A percentile compares a stretch with the other conserved stretches of the same genome.
Evolutionary conservation across 2,329 filamentous ascomycete species (phyloP).

Genomic region (Elsinoe arachidis): DNA sequence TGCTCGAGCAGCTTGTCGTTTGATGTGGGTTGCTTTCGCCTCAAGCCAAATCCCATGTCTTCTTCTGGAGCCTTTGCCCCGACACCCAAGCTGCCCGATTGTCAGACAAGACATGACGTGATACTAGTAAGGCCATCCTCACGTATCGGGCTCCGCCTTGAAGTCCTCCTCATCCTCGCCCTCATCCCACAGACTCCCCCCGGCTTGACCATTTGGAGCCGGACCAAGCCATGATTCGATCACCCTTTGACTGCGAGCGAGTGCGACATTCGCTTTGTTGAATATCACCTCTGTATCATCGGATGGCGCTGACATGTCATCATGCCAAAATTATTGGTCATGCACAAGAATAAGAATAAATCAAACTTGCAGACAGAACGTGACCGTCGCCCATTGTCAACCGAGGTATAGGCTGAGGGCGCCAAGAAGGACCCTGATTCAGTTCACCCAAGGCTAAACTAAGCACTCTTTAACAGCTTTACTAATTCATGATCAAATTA

Average conservation of each 20-base stretch:
- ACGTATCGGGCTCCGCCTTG: slow-evolving; percentile 47
- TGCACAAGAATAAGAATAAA: neutral
- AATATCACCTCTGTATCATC: slow-evolving; percentile 44
- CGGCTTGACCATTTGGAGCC: slow-evolving; percentile 29
- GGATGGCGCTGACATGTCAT: slow-evolving; percentile 3
- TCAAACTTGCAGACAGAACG: neutral
- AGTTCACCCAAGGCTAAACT: too few relatives aligned
- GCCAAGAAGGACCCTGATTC: too few relatives aligned
- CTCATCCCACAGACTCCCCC: slow-evolving; percentile 37
- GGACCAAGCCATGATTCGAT: slow-evolving; percentile 50
- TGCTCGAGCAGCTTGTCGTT: slow-evolving; percentile 36
- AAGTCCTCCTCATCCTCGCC: slow-evolving; percentile 48
- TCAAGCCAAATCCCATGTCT: slow-evolving; percentile 30
- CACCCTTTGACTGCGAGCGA: slow-evolving; percentile 46
- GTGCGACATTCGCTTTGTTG: slow-evolving; percentile 45
- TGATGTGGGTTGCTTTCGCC: slow-evolving; percentile 29
- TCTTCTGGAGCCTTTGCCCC: slow-evolving; percentile 30
- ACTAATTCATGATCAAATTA: too few relatives aligned
- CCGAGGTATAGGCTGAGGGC: too few relatives aligned
- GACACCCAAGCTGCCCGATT: slow-evolving; percentile 29
- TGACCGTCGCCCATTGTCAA: neutral
- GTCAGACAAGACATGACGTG: slow-evolving; percentile 11
- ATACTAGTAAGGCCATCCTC: slow-evolving; percentile 18
- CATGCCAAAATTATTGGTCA: neutral
- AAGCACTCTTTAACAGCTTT: too few relatives aligned